phyloP scores from a whole-genome alignment of 257 asterid species.

The Rubia yunnanensis region DNA sequence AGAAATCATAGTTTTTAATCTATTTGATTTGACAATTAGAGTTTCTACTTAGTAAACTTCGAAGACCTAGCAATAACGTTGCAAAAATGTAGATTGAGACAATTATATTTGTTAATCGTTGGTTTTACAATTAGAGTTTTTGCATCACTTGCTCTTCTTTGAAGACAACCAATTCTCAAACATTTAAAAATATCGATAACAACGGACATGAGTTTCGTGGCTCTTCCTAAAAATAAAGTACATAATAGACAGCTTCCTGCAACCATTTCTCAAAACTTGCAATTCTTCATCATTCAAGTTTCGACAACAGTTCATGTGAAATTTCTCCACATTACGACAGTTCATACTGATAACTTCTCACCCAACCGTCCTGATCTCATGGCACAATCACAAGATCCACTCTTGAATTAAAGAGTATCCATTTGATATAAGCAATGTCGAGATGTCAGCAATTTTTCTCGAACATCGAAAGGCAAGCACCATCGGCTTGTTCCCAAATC shows the following conservation, averaged over 20 bases:
- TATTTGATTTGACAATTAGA: too few species aligned
- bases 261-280: conserved; percentile 44
- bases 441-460: conserved; percentile 43
- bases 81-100: too few species aligned
- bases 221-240: conserved; percentile 11
- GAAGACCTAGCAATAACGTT: too few species aligned
- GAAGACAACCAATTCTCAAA: conserved; percentile 41
- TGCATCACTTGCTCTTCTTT: conserved; percentile 45
- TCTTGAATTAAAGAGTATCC: conserved; percentile 55
- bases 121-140: too few species aligned
- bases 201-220: neutral
- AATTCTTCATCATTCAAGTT: conserved; percentile 51
- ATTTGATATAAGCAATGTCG: conserved; percentile 26
- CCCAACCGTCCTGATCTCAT: conserved; percentile 36
- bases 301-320: conserved; percentile 60
- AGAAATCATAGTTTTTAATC: too few species aligned
- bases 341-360: conserved; percentile 49
- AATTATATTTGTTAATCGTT: too few species aligned
- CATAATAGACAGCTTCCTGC: conserved; percentile 36
- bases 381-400: conserved; percentile 69
- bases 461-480: neutral
- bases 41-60: too few species aligned
- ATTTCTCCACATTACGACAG: conserved; percentile 40
- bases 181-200: conserved; percentile 42
- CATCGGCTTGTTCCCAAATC: neutral